Percentiles rank a stretch among this genome's conserved stretches.
Evolutionary conservation across 2,329 filamentous ascomycete genomes (phyloP).

Genomic region (Exutisphaerella laricina): DNA sequence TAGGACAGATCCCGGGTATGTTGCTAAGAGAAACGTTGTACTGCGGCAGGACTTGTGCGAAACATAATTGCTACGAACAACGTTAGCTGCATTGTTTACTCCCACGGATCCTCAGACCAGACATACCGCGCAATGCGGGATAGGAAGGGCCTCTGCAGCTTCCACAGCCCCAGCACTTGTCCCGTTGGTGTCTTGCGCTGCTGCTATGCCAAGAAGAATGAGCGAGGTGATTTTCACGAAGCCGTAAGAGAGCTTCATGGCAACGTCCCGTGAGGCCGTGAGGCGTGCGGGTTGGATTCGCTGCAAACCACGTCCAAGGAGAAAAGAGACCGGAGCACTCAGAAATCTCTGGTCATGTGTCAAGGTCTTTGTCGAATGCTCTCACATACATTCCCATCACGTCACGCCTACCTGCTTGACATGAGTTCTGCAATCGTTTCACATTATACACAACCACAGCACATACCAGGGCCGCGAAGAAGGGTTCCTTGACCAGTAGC

Average conservation of each 20-base stretch:
- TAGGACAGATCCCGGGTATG: slow-evolving; percentile 16
- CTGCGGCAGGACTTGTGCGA: slow-evolving; percentile 16
- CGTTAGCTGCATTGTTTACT: neutral
- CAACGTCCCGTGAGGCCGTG: slow-evolving; percentile 4
- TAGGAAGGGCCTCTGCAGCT: slow-evolving; percentile 1
- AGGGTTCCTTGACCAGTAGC: too few relatives aligned
- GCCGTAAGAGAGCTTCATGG: neutral
- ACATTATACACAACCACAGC: too few relatives aligned
- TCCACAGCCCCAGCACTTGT: neutral
- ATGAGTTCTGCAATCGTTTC: too few relatives aligned
- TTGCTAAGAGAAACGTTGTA: slow-evolving; percentile 13
- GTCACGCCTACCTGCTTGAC: too few relatives aligned
- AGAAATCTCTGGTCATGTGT: too few relatives aligned
- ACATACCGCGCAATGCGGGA: slow-evolving; percentile 5
- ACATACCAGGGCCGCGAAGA: too few relatives aligned
- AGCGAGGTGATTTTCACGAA: neutral
- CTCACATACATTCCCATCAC: too few relatives aligned
- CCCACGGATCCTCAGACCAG: neutral
- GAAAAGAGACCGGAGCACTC: too few relatives aligned
- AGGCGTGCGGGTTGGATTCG: too few relatives aligned
- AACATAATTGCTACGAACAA: slow-evolving; percentile 13
- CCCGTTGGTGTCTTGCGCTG: neutral
- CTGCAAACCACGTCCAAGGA: too few relatives aligned
- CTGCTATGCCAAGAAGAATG: neutral
- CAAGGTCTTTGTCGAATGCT: too few relatives aligned